Evolutionary conservation across 108 stramenopile species (phyloP).

Genomic region (Aurantiochytrium sp.): DNA sequence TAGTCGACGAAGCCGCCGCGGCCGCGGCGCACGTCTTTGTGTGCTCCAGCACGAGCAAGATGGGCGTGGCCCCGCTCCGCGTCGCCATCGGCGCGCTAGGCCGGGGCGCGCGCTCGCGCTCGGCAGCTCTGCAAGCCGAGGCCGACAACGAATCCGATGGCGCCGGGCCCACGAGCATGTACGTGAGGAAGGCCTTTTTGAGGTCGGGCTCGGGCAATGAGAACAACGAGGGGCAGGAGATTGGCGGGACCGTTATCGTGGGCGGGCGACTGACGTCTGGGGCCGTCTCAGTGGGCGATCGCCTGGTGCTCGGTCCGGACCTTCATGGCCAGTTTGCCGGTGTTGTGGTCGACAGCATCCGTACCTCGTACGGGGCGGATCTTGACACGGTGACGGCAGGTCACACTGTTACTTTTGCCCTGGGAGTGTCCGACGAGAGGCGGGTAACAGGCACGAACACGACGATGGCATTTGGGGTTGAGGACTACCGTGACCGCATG

Average conservation of each 20-base stretch:
- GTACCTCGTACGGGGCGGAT: not conserved
- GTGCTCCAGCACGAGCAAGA: not conserved
- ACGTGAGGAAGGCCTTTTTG: not conserved
- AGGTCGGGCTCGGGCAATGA: not conserved
- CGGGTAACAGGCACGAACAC: too few relatives aligned
- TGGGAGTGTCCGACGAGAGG: not conserved
- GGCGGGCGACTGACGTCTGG: not conserved
- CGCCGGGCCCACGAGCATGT: slow-evolving; percentile 1
- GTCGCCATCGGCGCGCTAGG: not conserved
- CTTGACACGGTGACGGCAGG: not conserved
- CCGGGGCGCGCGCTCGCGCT: too few relatives aligned
- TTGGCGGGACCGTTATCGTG: not conserved
- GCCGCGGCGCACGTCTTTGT: not conserved
- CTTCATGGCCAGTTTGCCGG: not conserved
- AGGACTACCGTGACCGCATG: too few relatives aligned
- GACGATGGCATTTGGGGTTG: too few relatives aligned
- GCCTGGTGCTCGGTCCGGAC: not conserved
- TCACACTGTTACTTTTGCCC: not conserved
- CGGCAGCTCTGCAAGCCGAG: too few relatives aligned
- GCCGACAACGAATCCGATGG: too few relatives aligned
- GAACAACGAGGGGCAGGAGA: too few relatives aligned
- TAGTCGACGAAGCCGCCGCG: not conserved
- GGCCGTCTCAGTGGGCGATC: not conserved
- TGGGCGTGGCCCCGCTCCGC: not conserved
- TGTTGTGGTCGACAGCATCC: not conserved